Base-by-base conservation (phyloP, 2,329 filamentous ascomycete species). In the Ophiostoma ulmi region DNA sequence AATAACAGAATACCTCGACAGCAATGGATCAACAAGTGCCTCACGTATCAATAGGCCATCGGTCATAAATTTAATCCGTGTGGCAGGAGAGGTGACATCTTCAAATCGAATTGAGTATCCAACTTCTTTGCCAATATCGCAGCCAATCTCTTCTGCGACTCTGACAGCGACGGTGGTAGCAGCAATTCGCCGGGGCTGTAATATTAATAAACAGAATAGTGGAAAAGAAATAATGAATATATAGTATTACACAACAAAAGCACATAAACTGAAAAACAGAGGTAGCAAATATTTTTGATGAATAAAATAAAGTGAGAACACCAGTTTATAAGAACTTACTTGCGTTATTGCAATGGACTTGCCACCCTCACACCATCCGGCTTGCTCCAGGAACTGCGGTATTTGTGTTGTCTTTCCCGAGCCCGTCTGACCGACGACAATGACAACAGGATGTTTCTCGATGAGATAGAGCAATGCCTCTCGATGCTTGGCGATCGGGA, bases 381-480 rank as follows among this genome's bases (percentile, higher is more conserved):
- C 92, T 75, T 91, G 85, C 71, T 97, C 90, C 14, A 98, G 85
- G 76, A 91, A 98, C 75, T 97, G 94, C 0, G 95, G 95, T 63
- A 98, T 90, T 78, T 98, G 95, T 0, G 95, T 98, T 1, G 94
- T 97, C 80, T 98, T 98, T 61, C 94, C 94, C 35, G 92, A 97
- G 4, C 95, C 95, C 1, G 95, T 98, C 78, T 97, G 93, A 10
- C 94, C 95, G 70, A 98, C 89, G 14, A 98, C 88, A 68, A 98
- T 92, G 0, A 92, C 94, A 71, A 98, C 90, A 0, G 91, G 90
- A 74, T 88, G 88, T 8, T 88, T 93, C 78, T 98, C 94, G 72
- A 97, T 87, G 17, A 94, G 85, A 80, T 97, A 98, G 1, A 97
- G 85, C 1, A 99, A 83, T 70, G 85, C 88, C 71, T 95, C 85